A percentile compares a stretch with the other conserved stretches of the same genome.
Conservation (phyloP, 1,284 basidiomycete species). For the Papiliotrema flavescens region DNA sequence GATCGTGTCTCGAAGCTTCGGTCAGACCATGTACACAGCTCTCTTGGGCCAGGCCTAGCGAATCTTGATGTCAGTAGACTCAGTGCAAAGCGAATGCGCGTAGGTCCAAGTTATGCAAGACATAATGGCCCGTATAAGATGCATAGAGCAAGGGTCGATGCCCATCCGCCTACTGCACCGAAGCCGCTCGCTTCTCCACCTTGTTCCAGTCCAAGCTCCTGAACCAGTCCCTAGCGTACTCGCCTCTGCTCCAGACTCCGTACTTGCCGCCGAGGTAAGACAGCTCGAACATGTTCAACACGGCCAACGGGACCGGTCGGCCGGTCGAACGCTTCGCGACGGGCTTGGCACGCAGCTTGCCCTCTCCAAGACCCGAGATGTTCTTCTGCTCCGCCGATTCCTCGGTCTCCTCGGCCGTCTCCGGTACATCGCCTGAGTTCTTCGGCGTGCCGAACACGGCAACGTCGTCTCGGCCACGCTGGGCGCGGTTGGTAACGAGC, state of each 20-base stretch:
- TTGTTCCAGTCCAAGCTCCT: constrained; percentile 78
- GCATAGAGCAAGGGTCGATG: too few relatives aligned
- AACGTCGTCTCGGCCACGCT: constrained; percentile 38
- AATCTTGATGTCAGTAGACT: too few relatives aligned
- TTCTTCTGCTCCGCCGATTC: not conserved
- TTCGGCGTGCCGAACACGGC: constrained; percentile 30
- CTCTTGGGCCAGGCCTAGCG: too few relatives aligned
- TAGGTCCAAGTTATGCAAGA: too few relatives aligned
- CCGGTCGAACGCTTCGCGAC: constrained; percentile 5
- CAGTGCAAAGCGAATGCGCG: too few relatives aligned
- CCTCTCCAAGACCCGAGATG: not conserved
- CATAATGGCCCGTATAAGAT: too few relatives aligned
- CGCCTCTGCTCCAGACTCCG: constrained; percentile 90
- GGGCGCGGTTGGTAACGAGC: constrained; percentile 58
- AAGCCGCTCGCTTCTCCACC: constrained; percentile 47
- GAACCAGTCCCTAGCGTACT: constrained; percentile 88
- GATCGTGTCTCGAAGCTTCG: too few relatives aligned
- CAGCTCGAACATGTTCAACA: constrained; percentile 83
- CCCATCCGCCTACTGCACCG: too few relatives aligned
- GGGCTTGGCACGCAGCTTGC: not conserved
- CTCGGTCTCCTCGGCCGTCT: not conserved
- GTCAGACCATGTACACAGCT: too few relatives aligned
- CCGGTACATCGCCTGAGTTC: not conserved
- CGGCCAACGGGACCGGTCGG: constrained; percentile 55
- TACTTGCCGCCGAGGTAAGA: constrained; percentile 84